Evolutionary conservation across 2,329 filamentous ascomycete genomes (phyloP).

Genomic region (Colletotrichum tamarilloi): DNA sequence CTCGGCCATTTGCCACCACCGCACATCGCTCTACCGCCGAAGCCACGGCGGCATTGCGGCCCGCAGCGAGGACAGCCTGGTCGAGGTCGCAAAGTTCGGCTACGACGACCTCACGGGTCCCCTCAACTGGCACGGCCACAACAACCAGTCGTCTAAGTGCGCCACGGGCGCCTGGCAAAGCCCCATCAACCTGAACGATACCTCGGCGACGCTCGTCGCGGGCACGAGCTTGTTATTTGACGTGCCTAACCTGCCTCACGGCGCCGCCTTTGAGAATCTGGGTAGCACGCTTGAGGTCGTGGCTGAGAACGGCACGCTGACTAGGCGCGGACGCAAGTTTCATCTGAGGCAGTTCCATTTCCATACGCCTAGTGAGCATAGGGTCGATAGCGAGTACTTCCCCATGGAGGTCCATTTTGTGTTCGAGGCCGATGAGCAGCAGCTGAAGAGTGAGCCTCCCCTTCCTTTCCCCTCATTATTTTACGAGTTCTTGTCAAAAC

Average conservation of each 20-base stretch:
- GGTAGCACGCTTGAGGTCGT: slow-evolving; percentile 64
- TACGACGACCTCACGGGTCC: slow-evolving; percentile 58
- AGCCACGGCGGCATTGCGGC: slow-evolving; percentile 27
- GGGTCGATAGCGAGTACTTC: slow-evolving; percentile 55
- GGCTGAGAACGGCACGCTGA: slow-evolving; percentile 57
- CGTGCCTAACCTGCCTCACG: slow-evolving; percentile 49
- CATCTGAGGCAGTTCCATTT: slow-evolving; percentile 67
- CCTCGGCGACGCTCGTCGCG: slow-evolving; percentile 35
- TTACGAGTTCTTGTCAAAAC: background rate
- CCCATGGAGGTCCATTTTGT: slow-evolving; percentile 56
- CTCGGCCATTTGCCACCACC: slow-evolving; percentile 44
- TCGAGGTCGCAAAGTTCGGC: slow-evolving; percentile 51
- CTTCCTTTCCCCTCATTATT: no score
- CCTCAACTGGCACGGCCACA: slow-evolving; percentile 62
- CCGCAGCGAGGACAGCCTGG: slow-evolving; percentile 37
- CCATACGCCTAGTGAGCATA: slow-evolving; percentile 70
- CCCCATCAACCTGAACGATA: slow-evolving; percentile 62
- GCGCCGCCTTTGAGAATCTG: slow-evolving; percentile 60
- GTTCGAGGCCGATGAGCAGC: slow-evolving; percentile 46
- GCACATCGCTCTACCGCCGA: slow-evolving; percentile 48
- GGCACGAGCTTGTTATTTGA: slow-evolving; percentile 46
- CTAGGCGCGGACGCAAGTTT: slow-evolving; percentile 52
- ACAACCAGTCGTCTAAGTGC: slow-evolving; percentile 57
- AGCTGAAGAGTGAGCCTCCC: slow-evolving; percentile 9
- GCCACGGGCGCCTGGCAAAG: slow-evolving; percentile 62